Conservation (phyloP, 176 grass and related monocot species). For the Rhynchospora tenuis region DNA sequence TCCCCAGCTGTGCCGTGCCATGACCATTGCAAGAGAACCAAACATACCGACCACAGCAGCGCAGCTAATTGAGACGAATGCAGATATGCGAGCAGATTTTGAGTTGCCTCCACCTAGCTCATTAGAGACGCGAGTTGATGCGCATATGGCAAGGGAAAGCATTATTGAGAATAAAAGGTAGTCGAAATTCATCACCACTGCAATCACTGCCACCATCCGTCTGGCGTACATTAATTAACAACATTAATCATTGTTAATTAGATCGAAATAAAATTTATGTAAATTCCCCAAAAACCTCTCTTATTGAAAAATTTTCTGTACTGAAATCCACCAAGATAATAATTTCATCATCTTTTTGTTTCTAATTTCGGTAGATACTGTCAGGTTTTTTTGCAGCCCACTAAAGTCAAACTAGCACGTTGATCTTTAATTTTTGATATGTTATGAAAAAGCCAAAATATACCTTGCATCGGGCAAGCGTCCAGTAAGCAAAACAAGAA, state of each 20-base stretch:
- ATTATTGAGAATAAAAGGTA: constrained; percentile 80
- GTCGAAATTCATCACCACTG: constrained; percentile 85
- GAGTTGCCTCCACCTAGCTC: constrained; percentile 67
- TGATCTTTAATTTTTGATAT: not conserved
- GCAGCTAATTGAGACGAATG: constrained; percentile 39
- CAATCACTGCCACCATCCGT: constrained; percentile 51
- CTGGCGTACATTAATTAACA: not conserved
- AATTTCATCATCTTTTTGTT: not conserved
- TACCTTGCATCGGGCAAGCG: constrained; percentile 61
- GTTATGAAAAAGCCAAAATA: not conserved
- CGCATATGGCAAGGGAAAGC: constrained; percentile 66
- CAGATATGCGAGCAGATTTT: constrained; percentile 22
- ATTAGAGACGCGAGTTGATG: constrained; percentile 79
- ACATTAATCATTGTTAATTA: not conserved
- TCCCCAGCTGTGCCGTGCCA: constrained; percentile 41
- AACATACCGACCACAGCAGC: constrained; percentile 25
- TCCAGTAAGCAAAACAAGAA: constrained; percentile 72
- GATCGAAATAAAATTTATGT: not conserved
- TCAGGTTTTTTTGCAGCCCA: too few species aligned
- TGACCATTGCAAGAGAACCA: constrained; percentile 40
- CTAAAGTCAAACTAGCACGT: too few species aligned
- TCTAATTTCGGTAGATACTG: too few species aligned
- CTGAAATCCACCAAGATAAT: too few species aligned
- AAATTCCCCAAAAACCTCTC: not conserved
- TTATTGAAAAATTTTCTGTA: not conserved